These are phyloP conservation scores for Comarum palustre DNA, from an alignment of 306 rosid species.

Conservation along the genomic window DNA sequence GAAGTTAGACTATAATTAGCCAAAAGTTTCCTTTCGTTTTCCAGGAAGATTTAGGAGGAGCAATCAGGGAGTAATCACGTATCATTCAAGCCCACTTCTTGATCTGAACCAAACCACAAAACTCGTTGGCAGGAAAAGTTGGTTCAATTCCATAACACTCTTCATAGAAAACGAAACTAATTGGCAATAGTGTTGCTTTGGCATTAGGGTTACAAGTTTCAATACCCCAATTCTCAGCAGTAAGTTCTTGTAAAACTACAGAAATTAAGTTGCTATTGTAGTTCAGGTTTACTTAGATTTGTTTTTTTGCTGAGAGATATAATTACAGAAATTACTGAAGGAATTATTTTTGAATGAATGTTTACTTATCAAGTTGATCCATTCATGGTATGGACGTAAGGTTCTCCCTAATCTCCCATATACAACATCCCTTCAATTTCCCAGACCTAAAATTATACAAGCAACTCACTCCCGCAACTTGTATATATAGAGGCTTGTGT, in stretches of 20 bases:
- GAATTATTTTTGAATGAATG: not conserved
- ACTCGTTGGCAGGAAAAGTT: too few relatives aligned
- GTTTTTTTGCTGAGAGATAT: not conserved
- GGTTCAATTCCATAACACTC: too few relatives aligned
- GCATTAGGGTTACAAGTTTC: not conserved
- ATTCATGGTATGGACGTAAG: not conserved
- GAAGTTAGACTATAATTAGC: not conserved
- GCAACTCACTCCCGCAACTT: not conserved
- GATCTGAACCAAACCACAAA: not conserved
- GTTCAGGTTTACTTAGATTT: not conserved
- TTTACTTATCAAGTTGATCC: not conserved
- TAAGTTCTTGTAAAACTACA: not conserved
- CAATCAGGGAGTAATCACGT: not conserved
- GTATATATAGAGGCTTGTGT: too few relatives aligned
- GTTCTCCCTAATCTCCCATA: not conserved
- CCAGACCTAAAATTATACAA: not conserved
- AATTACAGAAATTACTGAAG: too few relatives aligned
- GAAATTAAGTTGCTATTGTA: not conserved
- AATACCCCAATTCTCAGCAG: not conserved
- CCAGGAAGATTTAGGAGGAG: slow-evolving; percentile 2
- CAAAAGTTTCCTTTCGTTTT: too few relatives aligned
- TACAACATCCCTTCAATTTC: not conserved
- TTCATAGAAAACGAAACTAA: too few relatives aligned
- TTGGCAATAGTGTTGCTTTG: not conserved
- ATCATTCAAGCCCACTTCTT: not conserved